Evolutionary conservation across 179 eudicot genomes (phyloP), one percentile per base, ranked within the genome.

Genomic region (Camellia oleifera): DNA sequence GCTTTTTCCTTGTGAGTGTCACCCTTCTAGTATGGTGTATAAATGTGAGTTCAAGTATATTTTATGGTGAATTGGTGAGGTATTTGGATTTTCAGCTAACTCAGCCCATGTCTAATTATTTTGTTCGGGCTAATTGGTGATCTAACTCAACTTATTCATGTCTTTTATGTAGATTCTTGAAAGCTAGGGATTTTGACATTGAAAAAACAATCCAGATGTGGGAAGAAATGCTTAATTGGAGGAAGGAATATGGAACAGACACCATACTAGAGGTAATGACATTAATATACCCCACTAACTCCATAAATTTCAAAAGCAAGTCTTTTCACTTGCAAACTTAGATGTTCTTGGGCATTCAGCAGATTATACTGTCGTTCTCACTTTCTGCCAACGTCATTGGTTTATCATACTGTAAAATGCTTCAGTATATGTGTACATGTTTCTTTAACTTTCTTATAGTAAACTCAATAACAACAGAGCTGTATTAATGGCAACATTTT

Each of bases 201-300:
- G 92, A 89, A 46, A 89, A 89, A 79, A 86, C 97, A 75, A 83
- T 91, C 66, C 90, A 85, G 56, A 93, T 93, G 97, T 93, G 97
- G 97, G 92, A 88, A 79, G 95, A 93, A 81, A 93, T 93, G 97
- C 93, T 93, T 69, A 82, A 80, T 42, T 93, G 97, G 97, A 90
- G 97, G 86, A 87, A 84, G 75, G 95, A 93, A 78, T 93, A 77
- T 79, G 95, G 93, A 77, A 71, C 93, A 66, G 97, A 93, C 82
- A 83, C 88, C 76, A 84, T 91, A 77, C 65, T 91, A 79, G 95
- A 93, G 97, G 97, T 93, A 85, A 79, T 46, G 26, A 66, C 74
- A 64, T 56, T 54, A 40, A 18, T 7, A 54, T 71, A 63, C 4
- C 15, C 2, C 52, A 12, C 58, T 60, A 72, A 72, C 45, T 13